Percentiles rank a stretch among this genome's conserved stretches.
phyloP scores from a whole-genome alignment of 73 alveolate species.

The Breviolum minutum region DNA sequence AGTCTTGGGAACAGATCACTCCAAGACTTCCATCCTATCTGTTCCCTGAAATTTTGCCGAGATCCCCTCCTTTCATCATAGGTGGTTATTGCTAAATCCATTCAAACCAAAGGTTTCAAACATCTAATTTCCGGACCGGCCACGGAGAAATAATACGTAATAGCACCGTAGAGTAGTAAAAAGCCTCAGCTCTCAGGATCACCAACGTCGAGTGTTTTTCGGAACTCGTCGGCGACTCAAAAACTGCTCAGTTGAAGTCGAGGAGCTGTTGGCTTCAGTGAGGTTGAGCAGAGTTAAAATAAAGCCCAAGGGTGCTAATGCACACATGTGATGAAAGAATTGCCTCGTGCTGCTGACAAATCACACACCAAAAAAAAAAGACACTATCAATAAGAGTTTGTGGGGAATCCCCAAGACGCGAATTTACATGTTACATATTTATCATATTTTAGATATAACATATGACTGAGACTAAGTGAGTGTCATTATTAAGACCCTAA shows the following conservation, averaged over 20 bases:
- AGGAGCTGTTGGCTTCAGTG: conserved; percentile 27
- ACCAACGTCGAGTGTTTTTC: too few species aligned
- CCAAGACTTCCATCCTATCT: too few species aligned
- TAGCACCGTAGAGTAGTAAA: not conserved
- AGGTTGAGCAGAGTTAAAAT: not conserved
- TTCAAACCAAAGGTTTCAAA: not conserved
- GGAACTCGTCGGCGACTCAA: not conserved
- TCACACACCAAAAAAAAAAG: not conserved
- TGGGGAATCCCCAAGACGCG: too few species aligned
- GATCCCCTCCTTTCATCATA: too few species aligned
- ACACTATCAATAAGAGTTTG: too few species aligned
- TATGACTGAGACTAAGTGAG: not conserved
- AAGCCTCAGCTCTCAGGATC: not conserved
- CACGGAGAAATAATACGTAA: conserved; percentile 15
- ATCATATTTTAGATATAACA: too few species aligned
- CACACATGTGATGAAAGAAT: conserved; percentile 77
- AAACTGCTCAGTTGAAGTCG: not conserved
- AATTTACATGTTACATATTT: too few species aligned
- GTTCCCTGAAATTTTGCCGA: too few species aligned
- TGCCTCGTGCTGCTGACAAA: not conserved
- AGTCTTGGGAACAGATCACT: too few species aligned
- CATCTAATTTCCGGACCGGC: not conserved
- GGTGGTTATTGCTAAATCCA: too few species aligned
- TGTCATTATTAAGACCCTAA: not conserved
- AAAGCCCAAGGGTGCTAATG: conserved; percentile 58